These are phyloP conservation scores for Paxillus ammoniavirescens DNA, from an alignment of 768 basidiomycete species.

Conservation along the genomic window DNA sequence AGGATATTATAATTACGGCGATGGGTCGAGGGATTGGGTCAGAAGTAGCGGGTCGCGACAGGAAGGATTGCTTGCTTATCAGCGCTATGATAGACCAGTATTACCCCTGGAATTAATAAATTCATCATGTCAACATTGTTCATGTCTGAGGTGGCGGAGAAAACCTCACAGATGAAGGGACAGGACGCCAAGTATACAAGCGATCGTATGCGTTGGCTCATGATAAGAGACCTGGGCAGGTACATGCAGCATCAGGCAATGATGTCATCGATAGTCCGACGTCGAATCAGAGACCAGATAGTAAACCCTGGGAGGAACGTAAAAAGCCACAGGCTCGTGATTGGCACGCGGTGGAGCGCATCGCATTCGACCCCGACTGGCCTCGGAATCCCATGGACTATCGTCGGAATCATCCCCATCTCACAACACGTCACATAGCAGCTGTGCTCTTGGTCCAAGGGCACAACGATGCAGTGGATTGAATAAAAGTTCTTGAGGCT, in stretches of 20 bases:
- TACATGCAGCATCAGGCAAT: neutral
- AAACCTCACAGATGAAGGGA: neutral
- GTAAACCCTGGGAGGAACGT: neutral
- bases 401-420: neutral
- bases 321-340: neutral
- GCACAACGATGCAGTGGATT: neutral
- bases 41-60: neutral
- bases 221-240: neutral
- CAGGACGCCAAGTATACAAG: neutral
- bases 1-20: neutral
- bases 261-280: neutral
- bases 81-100: too few relatives aligned
- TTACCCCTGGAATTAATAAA: neutral
- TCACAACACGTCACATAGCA: neutral
- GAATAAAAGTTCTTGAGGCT: too few relatives aligned
- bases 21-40: neutral
- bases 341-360: neutral
- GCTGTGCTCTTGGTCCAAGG: neutral
- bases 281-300: neutral
- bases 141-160: neutral
- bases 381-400: neutral
- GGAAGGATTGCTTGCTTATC: neutral
- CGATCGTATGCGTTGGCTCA: neutral
- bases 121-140: neutral
- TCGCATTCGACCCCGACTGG: neutral